A percentile compares a stretch with the other conserved stretches of the same genome.
Conservation (phyloP, 2,329 filamentous ascomycete species). For the Sodiomyces alkalinus region DNA sequence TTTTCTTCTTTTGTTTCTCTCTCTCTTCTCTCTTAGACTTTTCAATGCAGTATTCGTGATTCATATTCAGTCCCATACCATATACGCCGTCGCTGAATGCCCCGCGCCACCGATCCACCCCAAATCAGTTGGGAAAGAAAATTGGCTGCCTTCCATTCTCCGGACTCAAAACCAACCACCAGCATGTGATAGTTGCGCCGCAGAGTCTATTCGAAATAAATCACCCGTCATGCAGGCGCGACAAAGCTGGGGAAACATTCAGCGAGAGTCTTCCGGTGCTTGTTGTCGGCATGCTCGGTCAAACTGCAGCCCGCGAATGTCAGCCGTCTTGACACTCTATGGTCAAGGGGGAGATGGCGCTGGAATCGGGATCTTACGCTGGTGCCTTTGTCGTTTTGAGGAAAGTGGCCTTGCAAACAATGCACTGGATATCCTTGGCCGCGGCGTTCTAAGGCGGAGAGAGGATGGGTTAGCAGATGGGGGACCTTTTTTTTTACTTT, state of each 20-base stretch:
- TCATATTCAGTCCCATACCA: too few species aligned
- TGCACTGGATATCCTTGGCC: constrained; percentile 64
- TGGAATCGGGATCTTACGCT: constrained; percentile 40
- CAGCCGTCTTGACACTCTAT: not conserved
- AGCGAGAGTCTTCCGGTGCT: constrained; percentile 56
- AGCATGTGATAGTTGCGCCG: too few species aligned
- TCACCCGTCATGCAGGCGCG: constrained; percentile 3
- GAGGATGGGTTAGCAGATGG: not conserved
- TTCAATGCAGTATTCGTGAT: too few species aligned
- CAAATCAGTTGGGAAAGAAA: too few species aligned
- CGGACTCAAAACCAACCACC: too few species aligned
- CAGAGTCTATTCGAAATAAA: too few species aligned
- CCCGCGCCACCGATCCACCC: too few species aligned
- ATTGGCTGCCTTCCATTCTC: too few species aligned
- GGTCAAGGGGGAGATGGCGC: too few species aligned
- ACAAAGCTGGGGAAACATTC: constrained; percentile 53
- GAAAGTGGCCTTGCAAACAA: constrained; percentile 64
- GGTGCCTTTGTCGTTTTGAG: constrained; percentile 61
- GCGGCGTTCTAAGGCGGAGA: constrained; percentile 50
- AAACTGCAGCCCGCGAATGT: constrained; percentile 27
- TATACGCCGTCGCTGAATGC: too few species aligned
- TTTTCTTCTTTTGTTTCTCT: too few species aligned
- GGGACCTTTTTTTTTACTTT: not conserved
- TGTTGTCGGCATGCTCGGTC: constrained; percentile 57
- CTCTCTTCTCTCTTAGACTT: too few species aligned